Evolutionary conservation across 208 protist species (phyloP), one percentile per base, ranked within the genome.

Genomic region (Leishmania gerbilli): DNA sequence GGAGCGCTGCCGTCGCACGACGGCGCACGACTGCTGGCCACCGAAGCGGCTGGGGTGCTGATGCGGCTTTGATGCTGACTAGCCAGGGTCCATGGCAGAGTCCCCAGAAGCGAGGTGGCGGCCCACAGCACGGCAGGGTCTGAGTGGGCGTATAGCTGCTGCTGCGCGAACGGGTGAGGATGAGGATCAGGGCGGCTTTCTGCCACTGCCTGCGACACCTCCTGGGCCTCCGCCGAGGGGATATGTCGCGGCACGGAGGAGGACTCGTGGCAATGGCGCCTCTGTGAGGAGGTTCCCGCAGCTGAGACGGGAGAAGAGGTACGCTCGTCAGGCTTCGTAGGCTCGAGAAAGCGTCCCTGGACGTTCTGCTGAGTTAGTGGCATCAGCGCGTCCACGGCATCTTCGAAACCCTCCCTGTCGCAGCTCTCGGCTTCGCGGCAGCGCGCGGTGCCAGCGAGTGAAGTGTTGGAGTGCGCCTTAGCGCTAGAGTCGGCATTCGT

Each of bases 31-130:
- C 82, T 85, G 53, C 51, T 79, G 8, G 24, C 21, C 19, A 68
- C 64, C n/a, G 82, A 85, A 27, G 15, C 31, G 42, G 74, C 77
- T n/a, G 77, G 64, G 13, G 77, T 81, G 19, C 55, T 51, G 27
- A 24, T 31, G 47, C 71, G 77, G 56, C 82, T 85, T n/a, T 55
- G 67, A 31, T 81, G 62, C 77, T 71, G 40, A 31, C 82, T 76
- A 17, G 9, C 42, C 53, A 85, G 67, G 77, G 76, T 74, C 64
- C 77, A 82, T 62, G 82, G 82, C 17, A 64, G 62, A 27, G 77
- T 82, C 1, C 82, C 82, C 37, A 85, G 49, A 19, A 85, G 78
- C 47, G 82, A 85, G 24, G 71, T 79, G 15, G 82, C 82, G 11
- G 55, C 71, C 82, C 82, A 85, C 53, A 85, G 74, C 65, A 85